Evolutionary conservation across 2,329 filamentous ascomycete genomes (phyloP), one percentile per base, ranked within the genome.

Genomic region (Phialocephala sp.): DNA sequence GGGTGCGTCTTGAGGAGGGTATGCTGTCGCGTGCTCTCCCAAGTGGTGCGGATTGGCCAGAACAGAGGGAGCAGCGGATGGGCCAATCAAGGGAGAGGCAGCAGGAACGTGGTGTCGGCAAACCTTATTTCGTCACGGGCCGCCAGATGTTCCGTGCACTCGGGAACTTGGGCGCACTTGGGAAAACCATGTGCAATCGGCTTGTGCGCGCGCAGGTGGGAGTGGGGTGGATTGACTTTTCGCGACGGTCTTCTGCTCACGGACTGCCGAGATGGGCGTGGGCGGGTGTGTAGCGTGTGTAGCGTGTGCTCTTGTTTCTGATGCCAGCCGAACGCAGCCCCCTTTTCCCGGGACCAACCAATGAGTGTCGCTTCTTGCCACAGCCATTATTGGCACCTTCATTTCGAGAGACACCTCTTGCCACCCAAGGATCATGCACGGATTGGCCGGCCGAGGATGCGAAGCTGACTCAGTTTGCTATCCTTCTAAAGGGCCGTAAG

Each of bases 1-100:
- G 45, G 54, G 41, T 66, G 39, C 62, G 52, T 57, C 47, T 60
- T 20, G 57, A 45, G 32, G 39, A 50, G 36, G 54, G 58, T 22
- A 47, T 55, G 52, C 56, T 66, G 68, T 67, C 65, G 64, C 66
- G 64, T 70, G 66, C 50, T 54, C 50, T 32, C 27, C 24, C 27
- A 18, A 54, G 14, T 52, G 14, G 14, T 27, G 45, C 32, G 58
- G 50, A 59, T 64, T 32, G 47, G 57, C 32, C n/a, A 47, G 11
- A 55, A 20, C 50, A n/a, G 35, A 24, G 50, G 50, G 32, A 14
- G 22, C 47, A 15, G 12, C 18, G 12, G 9, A 18, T 15, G 45
- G 24, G 35, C 55, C 37, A 63, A 43, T 66, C 24, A 66, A 47
- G 22, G 14, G 24, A 5, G 12, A 35, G 43, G 14, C 22, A 35